Evolutionary conservation across 1,284 basidiomycete genomes (phyloP), one percentile per base, ranked within the genome.

Genomic region (Pseudozyma sp.): DNA sequence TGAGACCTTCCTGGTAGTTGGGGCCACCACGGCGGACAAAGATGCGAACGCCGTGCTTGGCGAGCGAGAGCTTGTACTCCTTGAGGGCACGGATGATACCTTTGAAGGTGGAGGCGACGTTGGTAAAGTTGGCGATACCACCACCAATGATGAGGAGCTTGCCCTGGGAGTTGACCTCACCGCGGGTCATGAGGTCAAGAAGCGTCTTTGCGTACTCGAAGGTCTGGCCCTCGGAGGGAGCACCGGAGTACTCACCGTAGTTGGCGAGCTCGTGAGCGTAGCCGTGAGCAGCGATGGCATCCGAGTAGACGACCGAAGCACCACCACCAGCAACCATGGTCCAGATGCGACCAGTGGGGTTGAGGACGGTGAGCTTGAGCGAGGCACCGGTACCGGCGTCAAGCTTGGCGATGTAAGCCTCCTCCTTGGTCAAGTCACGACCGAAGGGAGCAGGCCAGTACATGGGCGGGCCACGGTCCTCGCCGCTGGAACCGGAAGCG

Each of bases 151-250:
- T 97, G 86, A 99, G 92, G 85, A 99, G 91, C 88, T 99, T 99
- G 88, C 96, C 96, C 55, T 83, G 48, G 12, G 76, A 62, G 77
- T 83, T 78, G 69, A 79, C 76, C 43, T 79, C 78, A 55, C 82
- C 83, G 21, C 96, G 94, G 59, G 94, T 97, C 87, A 99, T 95
- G 75, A 99, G 88, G 87, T 98, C 95, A 81, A 99, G 91, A 85
- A 99, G 95, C 38, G 97, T 99, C 89, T 98, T 98, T 78, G 96
- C 96, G 85, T 99, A 99, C 87, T 99, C 96, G 87, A 96, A 99
- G 2, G 96, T 99, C 88, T 99, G 96, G 57, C 93, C 94, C 87
- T 98, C 94, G 18, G 94, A 95, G 50, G 97, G 97, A 12, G 97
- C 97, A 86, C 97, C 97, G 78, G 94, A 96, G 90, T 99, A 99